phyloP scores from a whole-genome alignment of 2,329 filamentous ascomycete genomes.

The Neonectria neomacrospora region DNA sequence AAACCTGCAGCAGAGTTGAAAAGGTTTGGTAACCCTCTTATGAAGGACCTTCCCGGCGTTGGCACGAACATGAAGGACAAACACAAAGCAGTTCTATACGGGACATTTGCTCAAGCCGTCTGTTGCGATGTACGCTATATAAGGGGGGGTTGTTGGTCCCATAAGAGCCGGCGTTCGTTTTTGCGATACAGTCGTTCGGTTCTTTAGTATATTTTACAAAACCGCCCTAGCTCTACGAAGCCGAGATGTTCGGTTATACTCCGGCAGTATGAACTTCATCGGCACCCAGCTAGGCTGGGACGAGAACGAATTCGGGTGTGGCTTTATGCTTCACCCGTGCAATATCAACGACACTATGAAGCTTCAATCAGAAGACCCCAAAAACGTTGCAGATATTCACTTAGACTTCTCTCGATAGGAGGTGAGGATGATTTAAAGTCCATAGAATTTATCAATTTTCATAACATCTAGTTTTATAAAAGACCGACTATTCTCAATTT shows the following conservation, averaged over 20 bases:
- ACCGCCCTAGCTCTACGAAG: background rate
- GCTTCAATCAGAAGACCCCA: background rate
- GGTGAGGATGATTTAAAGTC: background rate
- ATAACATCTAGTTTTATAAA: too few relatives aligned
- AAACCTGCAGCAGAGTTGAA: slow-evolving; percentile 56
- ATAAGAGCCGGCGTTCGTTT: too few relatives aligned
- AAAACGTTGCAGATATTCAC: background rate
- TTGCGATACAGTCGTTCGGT: background rate
- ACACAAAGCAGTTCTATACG: slow-evolving; percentile 48
- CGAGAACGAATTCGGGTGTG: background rate
- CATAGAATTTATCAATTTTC: background rate
- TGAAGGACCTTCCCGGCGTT: slow-evolving; percentile 64
- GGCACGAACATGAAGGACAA: slow-evolving; percentile 69
- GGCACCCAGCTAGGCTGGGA: background rate
- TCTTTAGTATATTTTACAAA: background rate
- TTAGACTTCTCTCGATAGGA: background rate
- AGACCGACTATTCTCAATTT: too few relatives aligned
- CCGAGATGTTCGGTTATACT: background rate
- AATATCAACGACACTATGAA: background rate
- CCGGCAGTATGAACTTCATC: background rate
- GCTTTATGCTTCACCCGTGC: background rate
- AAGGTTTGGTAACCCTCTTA: slow-evolving; percentile 56
- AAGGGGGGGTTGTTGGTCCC: too few relatives aligned
- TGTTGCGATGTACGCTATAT: too few relatives aligned
- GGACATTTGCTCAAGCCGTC: background rate